Evolutionary conservation across 495 filamentous ascomycete genomes (phyloP), one percentile per base, ranked within the genome.

Genomic region (Lasiosphaeria ovina): DNA sequence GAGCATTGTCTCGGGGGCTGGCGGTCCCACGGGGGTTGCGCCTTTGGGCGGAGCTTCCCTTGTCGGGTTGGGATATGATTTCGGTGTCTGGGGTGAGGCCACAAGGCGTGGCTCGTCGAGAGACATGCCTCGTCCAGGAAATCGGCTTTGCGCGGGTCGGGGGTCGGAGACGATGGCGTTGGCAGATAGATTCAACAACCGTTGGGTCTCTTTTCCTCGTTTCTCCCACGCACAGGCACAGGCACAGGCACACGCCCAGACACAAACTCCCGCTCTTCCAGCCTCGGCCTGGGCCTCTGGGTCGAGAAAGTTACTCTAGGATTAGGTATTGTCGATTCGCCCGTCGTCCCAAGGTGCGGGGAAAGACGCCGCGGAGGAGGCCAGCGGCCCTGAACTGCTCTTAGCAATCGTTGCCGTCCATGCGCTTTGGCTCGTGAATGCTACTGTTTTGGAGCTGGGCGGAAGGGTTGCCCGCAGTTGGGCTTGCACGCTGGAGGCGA

Each of bases 371-470:
- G 74, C 79, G 76, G 77, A 74, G 77, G 76, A 77, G 72, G 73
- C 74, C 60, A 55, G 60, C 73, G 73, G 77, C 78, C 74, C 71
- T 73, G 74, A 12, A 75, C 73, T 71, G 68, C 62, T 65, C 54
- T 74, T 80, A 80, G 62, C 69, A 73, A 68, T 72, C 73, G 68
- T 74, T 71, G 69, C 74, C 71, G 75, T 69, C 72, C 80, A 83
- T 81, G 75, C 73, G 69, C 77, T 42, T 36, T 16, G 7, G 45
- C 5, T 42, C 12, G 32, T 35, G 47, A 12, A 24, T 9, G 31
- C 40, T n/a, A 8, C 49, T 16, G 58, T n/a, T 54, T 48, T 35
- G 16, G 35, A 48, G 36, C 16, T 12, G 12, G 45, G n/a, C 32
- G 5, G n/a, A 35, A 47, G 31, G 49, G 4, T 11, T 11, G 2